These are phyloP conservation scores for Quillaja saponaria DNA, from an alignment of 306 rosid genomes.

Conservation along the genomic window DNA sequence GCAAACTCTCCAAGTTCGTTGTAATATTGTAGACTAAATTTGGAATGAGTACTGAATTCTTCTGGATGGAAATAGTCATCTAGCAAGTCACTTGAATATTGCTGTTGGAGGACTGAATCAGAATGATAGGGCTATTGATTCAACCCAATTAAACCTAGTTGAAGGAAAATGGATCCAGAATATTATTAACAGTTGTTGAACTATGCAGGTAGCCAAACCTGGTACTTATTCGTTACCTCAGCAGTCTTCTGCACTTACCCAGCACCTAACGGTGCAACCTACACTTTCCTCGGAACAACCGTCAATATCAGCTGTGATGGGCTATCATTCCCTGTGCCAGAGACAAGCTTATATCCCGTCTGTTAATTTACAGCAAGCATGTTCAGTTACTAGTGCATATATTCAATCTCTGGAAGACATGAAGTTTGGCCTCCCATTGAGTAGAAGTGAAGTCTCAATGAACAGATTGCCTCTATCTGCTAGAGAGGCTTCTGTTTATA, in stretches of 20 bases:
- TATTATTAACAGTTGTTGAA: slow-evolving; percentile 32
- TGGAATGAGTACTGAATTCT: background rate
- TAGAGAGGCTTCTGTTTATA: slow-evolving; percentile 42
- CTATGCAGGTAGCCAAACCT: slow-evolving; percentile 46
- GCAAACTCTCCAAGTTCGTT: slow-evolving; percentile 12
- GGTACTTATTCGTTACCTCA: slow-evolving; percentile 36
- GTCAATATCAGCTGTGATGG: slow-evolving; percentile 9
- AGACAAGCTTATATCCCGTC: slow-evolving; percentile 33
- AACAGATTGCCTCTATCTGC: slow-evolving; percentile 33
- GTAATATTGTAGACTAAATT: background rate
- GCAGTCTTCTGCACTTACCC: slow-evolving; percentile 32
- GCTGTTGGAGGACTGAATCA: background rate
- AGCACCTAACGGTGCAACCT: slow-evolving; percentile 33
- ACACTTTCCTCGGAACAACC: slow-evolving; percentile 32
- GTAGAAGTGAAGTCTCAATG: slow-evolving; percentile 21
- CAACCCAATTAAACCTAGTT: background rate
- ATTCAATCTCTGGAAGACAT: slow-evolving; percentile 38
- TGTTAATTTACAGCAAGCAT: slow-evolving; percentile 37
- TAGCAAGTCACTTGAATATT: background rate
- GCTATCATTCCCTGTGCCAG: slow-evolving; percentile 34
- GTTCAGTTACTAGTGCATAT: slow-evolving; percentile 37
- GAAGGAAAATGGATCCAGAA: slow-evolving; percentile 17
- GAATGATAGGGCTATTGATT: background rate
- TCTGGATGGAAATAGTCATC: background rate
- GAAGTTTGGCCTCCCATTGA: slow-evolving; percentile 39